Evolutionary conservation across 2,329 filamentous ascomycete genomes (phyloP).

Genomic region (Claviceps purpurea): DNA sequence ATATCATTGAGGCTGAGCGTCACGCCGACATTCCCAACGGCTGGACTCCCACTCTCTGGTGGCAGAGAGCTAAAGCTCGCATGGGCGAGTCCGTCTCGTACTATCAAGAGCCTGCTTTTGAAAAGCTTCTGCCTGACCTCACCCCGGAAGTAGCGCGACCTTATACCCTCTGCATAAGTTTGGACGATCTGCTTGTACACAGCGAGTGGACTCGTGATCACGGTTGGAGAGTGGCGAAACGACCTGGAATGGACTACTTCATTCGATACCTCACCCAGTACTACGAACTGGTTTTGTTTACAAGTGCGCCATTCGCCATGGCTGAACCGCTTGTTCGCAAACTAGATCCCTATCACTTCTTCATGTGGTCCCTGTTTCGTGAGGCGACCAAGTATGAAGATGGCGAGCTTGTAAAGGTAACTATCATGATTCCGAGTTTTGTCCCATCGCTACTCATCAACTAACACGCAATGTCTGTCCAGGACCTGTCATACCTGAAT

Average conservation of each 20-base stretch:
- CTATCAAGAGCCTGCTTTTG: slow-evolving; percentile 91
- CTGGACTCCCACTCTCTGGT: slow-evolving; percentile 65
- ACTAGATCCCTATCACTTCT: slow-evolving; percentile 86
- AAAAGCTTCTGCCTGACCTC: slow-evolving; percentile 76
- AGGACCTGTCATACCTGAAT: slow-evolving; percentile 97
- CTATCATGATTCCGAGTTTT: slow-evolving; percentile 7
- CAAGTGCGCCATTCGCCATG: slow-evolving; percentile 68
- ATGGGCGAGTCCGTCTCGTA: slow-evolving; percentile 67
- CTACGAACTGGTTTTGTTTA: slow-evolving; percentile 96
- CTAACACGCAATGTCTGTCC: neutral
- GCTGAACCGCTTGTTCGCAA: slow-evolving; percentile 85
- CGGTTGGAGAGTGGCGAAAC: slow-evolving; percentile 89
- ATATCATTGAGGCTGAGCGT: slow-evolving; percentile 56
- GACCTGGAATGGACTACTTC: slow-evolving; percentile 94
- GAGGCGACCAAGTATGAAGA: slow-evolving; percentile 97
- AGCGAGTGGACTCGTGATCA: slow-evolving; percentile 90
- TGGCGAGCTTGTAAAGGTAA: slow-evolving; percentile 88
- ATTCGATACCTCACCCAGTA: slow-evolving; percentile 93
- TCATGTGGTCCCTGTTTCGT: slow-evolving; percentile 87
- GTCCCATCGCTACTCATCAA: neutral
- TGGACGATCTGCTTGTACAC: slow-evolving; percentile 90
- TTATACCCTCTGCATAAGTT: slow-evolving; percentile 81
- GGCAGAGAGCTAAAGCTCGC: slow-evolving; percentile 64
- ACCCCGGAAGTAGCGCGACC: slow-evolving; percentile 71
- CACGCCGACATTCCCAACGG: slow-evolving; percentile 67